A percentile compares a stretch with the other conserved stretches of the same genome.
Evolutionary conservation across 805 yeast species (phyloP).

Genomic region (Saturnispora kantuleensis): DNA sequence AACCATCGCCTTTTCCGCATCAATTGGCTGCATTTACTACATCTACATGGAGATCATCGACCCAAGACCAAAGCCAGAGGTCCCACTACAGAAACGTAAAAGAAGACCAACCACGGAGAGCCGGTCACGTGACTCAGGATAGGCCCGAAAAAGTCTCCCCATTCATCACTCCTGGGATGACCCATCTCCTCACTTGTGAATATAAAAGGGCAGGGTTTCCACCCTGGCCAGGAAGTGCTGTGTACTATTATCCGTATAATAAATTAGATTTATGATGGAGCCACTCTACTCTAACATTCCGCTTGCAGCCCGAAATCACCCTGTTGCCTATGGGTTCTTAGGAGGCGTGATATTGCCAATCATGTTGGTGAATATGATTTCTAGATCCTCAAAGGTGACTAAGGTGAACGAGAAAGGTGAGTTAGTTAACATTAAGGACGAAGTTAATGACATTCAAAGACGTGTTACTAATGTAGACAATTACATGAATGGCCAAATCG

Average conservation of each 20-base stretch:
- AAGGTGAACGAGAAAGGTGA: conserved; percentile 12
- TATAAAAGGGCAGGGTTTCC: background rate
- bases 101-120: background rate
- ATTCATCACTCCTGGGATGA: background rate
- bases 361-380: conserved; percentile 10
- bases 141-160: background rate
- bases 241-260: background rate
- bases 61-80: background rate
- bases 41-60: conserved; percentile 3
- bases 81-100: conserved; percentile 1
- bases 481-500: conserved; percentile 10
- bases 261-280: background rate
- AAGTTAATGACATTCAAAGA: conserved; percentile 7
- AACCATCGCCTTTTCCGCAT: conserved; percentile 4
- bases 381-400: conserved; percentile 8
- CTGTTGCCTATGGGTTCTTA: conserved; percentile 13
- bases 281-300: conserved; percentile 8
- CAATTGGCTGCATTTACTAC: conserved; percentile 4
- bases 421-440: conserved; percentile 8
- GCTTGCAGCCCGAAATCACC: conserved; percentile 11
- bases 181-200: background rate
- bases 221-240: too few relatives aligned
- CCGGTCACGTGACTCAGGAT: background rate
- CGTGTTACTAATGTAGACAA: conserved; percentile 14
- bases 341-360: conserved; percentile 15